Evolutionary conservation across 371 early-diverging fungal species (phyloP).

Genomic region (Smittium culicis): DNA sequence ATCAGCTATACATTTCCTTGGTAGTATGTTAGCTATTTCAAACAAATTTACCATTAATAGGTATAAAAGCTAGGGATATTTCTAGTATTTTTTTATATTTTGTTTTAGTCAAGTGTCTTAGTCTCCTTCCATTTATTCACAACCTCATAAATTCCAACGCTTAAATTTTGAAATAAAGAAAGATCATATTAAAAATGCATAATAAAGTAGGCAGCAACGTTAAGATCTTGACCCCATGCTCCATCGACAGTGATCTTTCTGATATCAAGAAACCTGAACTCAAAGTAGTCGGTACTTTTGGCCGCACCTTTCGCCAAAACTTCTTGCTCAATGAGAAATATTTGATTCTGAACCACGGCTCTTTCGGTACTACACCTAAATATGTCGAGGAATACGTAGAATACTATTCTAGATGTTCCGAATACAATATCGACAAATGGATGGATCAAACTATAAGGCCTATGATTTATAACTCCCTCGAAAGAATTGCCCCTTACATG

Average conservation of each 20-base stretch:
- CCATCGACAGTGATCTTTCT: background rate
- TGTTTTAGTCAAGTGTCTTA: too few species aligned
- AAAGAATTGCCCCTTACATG: background rate
- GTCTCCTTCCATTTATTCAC: too few species aligned
- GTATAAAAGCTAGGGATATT: too few species aligned
- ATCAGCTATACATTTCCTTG: too few species aligned
- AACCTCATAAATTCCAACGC: too few species aligned
- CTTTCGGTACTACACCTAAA: conserved; percentile 1
- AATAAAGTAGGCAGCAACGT: too few species aligned
- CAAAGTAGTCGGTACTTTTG: background rate
- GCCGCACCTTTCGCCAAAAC: background rate
- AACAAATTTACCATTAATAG: too few species aligned
- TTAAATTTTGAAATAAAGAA: too few species aligned
- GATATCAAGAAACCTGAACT: background rate
- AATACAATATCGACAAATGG: background rate
- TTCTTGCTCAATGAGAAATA: background rate
- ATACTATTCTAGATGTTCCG: background rate
- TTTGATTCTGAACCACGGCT: background rate
- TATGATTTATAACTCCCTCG: background rate
- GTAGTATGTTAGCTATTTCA: too few species aligned
- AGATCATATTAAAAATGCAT: too few species aligned
- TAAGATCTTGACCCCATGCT: too few species aligned
- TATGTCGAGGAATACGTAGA: background rate
- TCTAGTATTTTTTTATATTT: too few species aligned
- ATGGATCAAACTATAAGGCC: background rate